Conservation (phyloP, 2,329 filamentous ascomycete species). For the Xylariaceae sp. region DNA sequence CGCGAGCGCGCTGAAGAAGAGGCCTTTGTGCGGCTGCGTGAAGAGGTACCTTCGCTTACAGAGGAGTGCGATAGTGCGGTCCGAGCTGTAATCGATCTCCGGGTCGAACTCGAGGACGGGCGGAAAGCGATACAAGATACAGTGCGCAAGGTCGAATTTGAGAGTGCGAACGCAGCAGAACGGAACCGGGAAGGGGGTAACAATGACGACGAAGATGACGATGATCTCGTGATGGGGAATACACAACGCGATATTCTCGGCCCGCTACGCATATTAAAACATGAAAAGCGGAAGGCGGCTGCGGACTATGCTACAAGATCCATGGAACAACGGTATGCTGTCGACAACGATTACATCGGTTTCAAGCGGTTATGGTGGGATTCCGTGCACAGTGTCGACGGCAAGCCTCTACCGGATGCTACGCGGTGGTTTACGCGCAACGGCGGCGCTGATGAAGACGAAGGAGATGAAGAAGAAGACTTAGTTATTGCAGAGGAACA, state of each 20-base stretch:
- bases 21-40: conserved; percentile 48
- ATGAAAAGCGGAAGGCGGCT: conserved; percentile 45
- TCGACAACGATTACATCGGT: conserved; percentile 63
- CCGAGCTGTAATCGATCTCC: conserved; percentile 56
- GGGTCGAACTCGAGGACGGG: conserved; percentile 56
- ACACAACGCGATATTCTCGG: conserved; percentile 37
- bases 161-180: conserved; percentile 26
- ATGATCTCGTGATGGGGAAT: conserved; percentile 37
- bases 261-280: conserved; percentile 44
- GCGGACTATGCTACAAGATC: conserved; percentile 51
- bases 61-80: conserved; percentile 53
- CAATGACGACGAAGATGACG: conserved; percentile 37
- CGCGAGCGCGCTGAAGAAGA: conserved; percentile 46
- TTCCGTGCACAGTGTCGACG: conserved; percentile 54
- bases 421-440: conserved; percentile 59
- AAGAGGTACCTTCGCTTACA: conserved; percentile 50
- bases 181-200: conserved; percentile 31
- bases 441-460: conserved; percentile 43
- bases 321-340: conserved; percentile 56
- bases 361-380: conserved; percentile 66
- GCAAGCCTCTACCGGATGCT: conserved; percentile 58
- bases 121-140: conserved; percentile 47
- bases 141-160: conserved; percentile 41
- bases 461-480: conserved; percentile 68
- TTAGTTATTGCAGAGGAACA: conserved; percentile 69